These are phyloP conservation scores for Blattamonas nauphoetae DNA, from an alignment of 78 protist genomes.

Conservation along the genomic window DNA sequence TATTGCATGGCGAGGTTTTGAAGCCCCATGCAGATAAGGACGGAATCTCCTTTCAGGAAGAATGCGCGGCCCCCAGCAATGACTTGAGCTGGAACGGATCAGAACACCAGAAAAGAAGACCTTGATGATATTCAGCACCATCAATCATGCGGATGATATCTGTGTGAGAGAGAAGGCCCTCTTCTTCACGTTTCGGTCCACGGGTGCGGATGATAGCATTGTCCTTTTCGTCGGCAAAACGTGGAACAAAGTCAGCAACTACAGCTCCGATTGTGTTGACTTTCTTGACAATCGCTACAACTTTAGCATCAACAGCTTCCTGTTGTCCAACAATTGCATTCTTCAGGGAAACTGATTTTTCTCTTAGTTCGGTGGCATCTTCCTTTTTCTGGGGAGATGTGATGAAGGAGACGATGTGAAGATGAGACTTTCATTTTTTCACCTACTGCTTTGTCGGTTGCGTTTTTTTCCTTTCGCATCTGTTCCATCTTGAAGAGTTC, in stretches of 20 bases:
- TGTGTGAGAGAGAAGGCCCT: constrained; percentile 42
- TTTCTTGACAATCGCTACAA: background rate
- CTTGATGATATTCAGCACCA: constrained; percentile 43
- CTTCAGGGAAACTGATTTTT: background rate
- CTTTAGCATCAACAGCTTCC: constrained; percentile 22
- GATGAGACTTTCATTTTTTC: constrained; percentile 36
- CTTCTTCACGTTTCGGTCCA: constrained; percentile 1
- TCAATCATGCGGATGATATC: constrained; percentile 45
- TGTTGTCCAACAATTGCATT: background rate
- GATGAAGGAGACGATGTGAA: no score
- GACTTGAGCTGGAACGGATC: constrained; percentile 7
- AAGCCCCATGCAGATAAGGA: constrained; percentile 76
- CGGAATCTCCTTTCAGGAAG: constrained; percentile 73
- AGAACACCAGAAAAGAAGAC: background rate
- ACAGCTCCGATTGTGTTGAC: constrained; percentile 70
- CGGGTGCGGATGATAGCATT: constrained; percentile 20
- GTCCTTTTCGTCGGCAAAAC: constrained; percentile 62
- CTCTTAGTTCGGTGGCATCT: constrained; percentile 15
- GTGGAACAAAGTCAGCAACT: constrained; percentile 75
- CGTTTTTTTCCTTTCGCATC: background rate
- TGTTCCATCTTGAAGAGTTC: background rate
- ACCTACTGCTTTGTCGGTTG: constrained; percentile 32
- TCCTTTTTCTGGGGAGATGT: constrained; percentile 17
- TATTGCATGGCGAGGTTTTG: constrained; percentile 64
- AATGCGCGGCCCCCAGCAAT: constrained; percentile 89